Evolutionary conservation across 1,284 basidiomycete species (phyloP), one percentile per base, ranked within the genome.

Genomic region (Phellopilus nigrolimitatus): DNA sequence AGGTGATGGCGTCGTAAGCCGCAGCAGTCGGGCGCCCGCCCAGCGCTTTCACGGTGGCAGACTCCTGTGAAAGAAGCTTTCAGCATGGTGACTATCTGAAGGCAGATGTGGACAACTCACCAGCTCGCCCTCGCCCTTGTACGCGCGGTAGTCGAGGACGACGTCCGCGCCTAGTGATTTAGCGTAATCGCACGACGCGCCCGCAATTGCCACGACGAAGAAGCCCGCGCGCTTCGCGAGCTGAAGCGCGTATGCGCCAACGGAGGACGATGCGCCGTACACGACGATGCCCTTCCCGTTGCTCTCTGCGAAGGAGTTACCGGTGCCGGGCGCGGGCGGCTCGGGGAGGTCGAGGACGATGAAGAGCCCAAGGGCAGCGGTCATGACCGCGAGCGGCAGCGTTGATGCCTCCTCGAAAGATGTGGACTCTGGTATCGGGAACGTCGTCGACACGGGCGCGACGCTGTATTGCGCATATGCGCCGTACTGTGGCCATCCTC

Each of bases 321-420:
- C 44, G 19, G 25, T 17, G n/a, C 37, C 15, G 12, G 28, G 44
- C 13, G 48, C 55, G 2, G 51, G 40, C 1, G 42, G 28, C 25
- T 48, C 41, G 33, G 62, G 63, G 0, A 65, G 40, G 1, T 51
- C 48, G 9, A 67, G 58, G 31, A 56, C 55, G 40, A 55, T 55
- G 49, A 61, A 64, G 17, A 66, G 55, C 2, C 64, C 68, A 21
- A 66, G 60, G 12, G 59, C 61, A 7, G 67, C 68, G 4, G 68
- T 69, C 55, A 61, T 61, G 47, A 62, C 57, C 4, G 65, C 63
- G 10, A 67, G 59, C 2, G 67, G 66, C 1, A 68, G 42, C 0
- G 66, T 66, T 4, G 62, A 57, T 0, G 66, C 68, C 9, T 67
- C 60, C 37, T 69, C 67, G 47, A 67, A 62, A 1, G 62, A 53